Evolutionary conservation across 176 grass and related monocot genomes (phyloP), one percentile per base, ranked within the genome.

Genomic region (Avena sativa): DNA sequence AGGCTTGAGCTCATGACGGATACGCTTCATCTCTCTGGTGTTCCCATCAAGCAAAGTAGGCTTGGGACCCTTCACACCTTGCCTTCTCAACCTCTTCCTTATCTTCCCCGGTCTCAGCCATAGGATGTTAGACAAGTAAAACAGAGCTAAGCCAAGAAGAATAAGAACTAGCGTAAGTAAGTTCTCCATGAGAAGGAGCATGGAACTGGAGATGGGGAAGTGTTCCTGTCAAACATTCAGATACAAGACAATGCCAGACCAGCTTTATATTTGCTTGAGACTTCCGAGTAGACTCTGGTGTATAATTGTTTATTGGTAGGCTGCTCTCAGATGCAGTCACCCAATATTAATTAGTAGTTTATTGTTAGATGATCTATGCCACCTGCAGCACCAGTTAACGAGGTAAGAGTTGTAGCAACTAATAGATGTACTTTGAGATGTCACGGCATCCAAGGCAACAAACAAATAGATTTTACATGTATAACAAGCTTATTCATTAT

Each of bases 11-110:
- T 86, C 92, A 49, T 83, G 38, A 64, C 75, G 85, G 40, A 97
- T 88, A 26, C 71, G 88, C 55, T 91, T 93, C 74, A 94, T 97
- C 68, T 97, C 92, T 77, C 32, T 61, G 30, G 90, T 88, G 81
- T 97, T 97, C 1, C 95, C 92, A 4, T 81, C 87, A 44, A 97
- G 49, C 15, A 93, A 72, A 80, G 89, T 87, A 84, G 95, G 91
- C 49, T 71, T 60, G 4, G 95, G 91, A 14, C 95, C 95, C 23
- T 60, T 89, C n/a, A 97, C 81, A 2, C 95, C 95, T 82, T 97
- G 95, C 60, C 67, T 74, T 62, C 82, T 88, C 83, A 89, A 88
- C 71, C 86, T 94, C 74, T 89, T 82, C 76, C 90, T 94, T 74
- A 87, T 76, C 53, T 65, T 91, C 57, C 84, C 48, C 10, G 79